Evolutionary conservation across 495 filamentous ascomycete species (phyloP), one percentile per base, ranked within the genome.

Genomic region (Penicillium silybi): DNA sequence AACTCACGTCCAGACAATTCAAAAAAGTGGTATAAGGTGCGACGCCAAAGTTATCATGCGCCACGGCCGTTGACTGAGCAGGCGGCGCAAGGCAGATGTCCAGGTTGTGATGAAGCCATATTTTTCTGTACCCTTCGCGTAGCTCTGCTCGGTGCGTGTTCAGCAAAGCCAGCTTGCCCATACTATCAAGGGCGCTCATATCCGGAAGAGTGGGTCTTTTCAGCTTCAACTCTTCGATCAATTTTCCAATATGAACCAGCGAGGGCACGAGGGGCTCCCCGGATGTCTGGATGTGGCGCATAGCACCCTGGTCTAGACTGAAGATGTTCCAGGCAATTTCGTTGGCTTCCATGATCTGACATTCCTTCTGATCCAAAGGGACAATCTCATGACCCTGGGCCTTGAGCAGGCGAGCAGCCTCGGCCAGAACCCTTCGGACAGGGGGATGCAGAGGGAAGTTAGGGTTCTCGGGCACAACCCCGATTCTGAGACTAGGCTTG

Each of bases 331-430:
- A 57, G 19, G 58, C 46, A 17, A 64, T 43, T 32, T 61, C 42
- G 34, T 44, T 63, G 1, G 48, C 42, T 20, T 58, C 59, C 26
- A 48, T 27, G 7, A 61, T 16, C 1, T 45, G 58, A 16, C 50
- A 53, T 49, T 64, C 56, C 5, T 49, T 26, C 18, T 42, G 40
- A 41, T 44, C 45, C 10, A 63, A 26, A 3, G 37, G 46, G 37
- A 67, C 52, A 11, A 67, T 56, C 46, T 70, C 63, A 52, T 85
- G 81, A 9, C 82, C 81, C 10, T 72, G 61, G 15, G 70, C 72
- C 56, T 78, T 46, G 11, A 83, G 46, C 1, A 59, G 58, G 20
- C 70, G 61, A 6, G 70, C 66, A 3, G 79, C 74, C 6, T 71
- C 74, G 4, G 73, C 65, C 6, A 84, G 29, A 0, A 70, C 72